Evolutionary conservation across 108 stramenopile species (phyloP).

Genomic region (Cafeteria roenbergensis): DNA sequence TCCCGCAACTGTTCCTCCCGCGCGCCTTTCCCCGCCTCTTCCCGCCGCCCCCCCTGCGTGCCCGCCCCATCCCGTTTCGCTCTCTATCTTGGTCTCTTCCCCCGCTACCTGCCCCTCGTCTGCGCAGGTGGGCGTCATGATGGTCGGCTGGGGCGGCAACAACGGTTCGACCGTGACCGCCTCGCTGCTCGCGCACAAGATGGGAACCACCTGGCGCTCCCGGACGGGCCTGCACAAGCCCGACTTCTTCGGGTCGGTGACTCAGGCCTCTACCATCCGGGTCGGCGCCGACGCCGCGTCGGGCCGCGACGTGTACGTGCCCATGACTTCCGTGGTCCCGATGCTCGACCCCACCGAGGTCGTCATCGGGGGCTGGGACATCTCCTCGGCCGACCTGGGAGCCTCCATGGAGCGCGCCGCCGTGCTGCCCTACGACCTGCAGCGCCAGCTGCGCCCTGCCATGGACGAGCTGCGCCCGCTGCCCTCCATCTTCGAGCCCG

Average conservation of each 20-base stretch:
- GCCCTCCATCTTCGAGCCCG: conserved; percentile 76
- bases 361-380: conserved; percentile 97
- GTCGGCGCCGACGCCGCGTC: conserved; percentile 61
- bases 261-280: conserved; percentile 76
- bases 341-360: conserved; percentile 80
- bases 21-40: too few species aligned
- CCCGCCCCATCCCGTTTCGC: too few species aligned
- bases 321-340: conserved; percentile 74
- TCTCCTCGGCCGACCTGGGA: conserved; percentile 67
- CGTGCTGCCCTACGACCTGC: conserved; percentile 76
- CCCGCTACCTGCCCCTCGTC: too few species aligned
- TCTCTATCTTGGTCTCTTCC: too few species aligned
- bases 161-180: conserved; percentile 62
- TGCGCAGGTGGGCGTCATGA: conserved; percentile 77
- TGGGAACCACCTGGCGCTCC: conserved; percentile 71
- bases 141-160: conserved; percentile 90
- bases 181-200: conserved; percentile 75
- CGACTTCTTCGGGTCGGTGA: conserved; percentile 86
- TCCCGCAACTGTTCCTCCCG: too few species aligned
- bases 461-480: conserved; percentile 75
- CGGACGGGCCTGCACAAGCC: conserved; percentile 68
- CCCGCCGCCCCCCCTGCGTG: too few species aligned
- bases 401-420: conserved; percentile 76
- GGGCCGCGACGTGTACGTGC: conserved; percentile 76
- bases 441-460: conserved; percentile 71